phyloP scores from a whole-genome alignment of 2,329 filamentous ascomycete species.

The Ophiosphaerella korrae region DNA sequence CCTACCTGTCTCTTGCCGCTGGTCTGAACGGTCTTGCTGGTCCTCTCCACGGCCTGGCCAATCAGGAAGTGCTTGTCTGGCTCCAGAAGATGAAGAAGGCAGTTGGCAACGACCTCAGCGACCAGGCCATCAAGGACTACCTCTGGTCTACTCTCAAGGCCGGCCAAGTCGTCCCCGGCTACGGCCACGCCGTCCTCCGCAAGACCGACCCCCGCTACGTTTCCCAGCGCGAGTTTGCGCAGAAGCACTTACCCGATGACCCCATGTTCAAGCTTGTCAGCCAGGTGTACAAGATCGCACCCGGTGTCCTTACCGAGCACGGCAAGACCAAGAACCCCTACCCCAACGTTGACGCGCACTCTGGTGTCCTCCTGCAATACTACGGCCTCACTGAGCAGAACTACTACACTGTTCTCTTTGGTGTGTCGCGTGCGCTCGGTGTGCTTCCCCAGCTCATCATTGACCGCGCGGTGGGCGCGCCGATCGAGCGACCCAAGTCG shows the following conservation, averaged over 20 bases:
- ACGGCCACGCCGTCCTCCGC: conserved; percentile 97
- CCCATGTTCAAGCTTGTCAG: conserved; percentile 99
- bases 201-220: conserved; percentile 99
- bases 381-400: conserved; percentile 98
- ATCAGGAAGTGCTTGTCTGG: conserved; percentile 99
- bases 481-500: conserved; percentile 98
- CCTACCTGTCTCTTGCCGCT: conserved; percentile 93
- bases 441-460: conserved; percentile 99
- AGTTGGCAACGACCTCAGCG: conserved; percentile 91
- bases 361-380: conserved; percentile 98
- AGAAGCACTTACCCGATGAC: conserved; percentile 91
- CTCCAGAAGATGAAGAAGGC: conserved; percentile 98
- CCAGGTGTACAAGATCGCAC: conserved; percentile 99
- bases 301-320: conserved; percentile 96
- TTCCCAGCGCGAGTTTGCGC: conserved; percentile 96
- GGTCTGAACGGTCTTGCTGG: conserved; percentile 98
- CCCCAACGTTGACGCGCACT: conserved; percentile 99
- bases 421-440: conserved; percentile 96
- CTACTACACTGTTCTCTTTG: conserved; percentile 99
- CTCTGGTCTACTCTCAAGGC: conserved; percentile 96
- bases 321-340: conserved; percentile 99
- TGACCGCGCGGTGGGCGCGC: conserved; percentile 93
- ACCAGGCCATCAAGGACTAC: conserved; percentile 97
- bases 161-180: conserved; percentile 95
- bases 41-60: conserved; percentile 97